Evolutionary conservation across 306 rosid species (phyloP).

Genomic region (Cicer arietinum): DNA sequence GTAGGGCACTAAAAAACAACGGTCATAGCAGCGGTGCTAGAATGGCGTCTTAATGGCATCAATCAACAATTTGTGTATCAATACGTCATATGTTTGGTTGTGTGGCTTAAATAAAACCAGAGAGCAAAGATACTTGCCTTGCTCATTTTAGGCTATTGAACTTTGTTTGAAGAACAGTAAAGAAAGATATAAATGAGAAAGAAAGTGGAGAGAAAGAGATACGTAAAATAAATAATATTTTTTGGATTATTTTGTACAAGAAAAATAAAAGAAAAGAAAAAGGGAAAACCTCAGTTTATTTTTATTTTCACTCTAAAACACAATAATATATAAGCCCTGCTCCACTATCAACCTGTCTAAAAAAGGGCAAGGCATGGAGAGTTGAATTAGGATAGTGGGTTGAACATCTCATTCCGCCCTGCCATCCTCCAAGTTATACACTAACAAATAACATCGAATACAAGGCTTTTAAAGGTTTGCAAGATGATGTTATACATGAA

Average conservation of each 20-base stretch:
- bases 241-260: background rate
- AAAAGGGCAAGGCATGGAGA: background rate
- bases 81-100: no score
- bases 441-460: background rate
- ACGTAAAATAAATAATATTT: background rate
- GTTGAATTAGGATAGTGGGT: background rate
- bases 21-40: no score
- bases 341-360: background rate
- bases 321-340: background rate
- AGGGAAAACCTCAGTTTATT: background rate
- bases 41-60: no score
- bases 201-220: background rate
- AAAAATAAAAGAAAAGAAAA: background rate
- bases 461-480: background rate
- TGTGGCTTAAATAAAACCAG: no score
- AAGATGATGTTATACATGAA: background rate
- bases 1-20: no score
- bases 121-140: no score
- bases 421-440: background rate
- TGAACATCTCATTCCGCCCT: background rate
- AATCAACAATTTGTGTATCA: no score
- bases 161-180: background rate
- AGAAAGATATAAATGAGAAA: background rate
- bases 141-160: no score
- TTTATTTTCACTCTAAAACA: background rate